A percentile compares a stretch with the other conserved stretches of the same genome.
These are phyloP conservation scores for Yamadazyma phyllophila DNA, from an alignment of 805 yeast species.

Conservation along the genomic window DNA sequence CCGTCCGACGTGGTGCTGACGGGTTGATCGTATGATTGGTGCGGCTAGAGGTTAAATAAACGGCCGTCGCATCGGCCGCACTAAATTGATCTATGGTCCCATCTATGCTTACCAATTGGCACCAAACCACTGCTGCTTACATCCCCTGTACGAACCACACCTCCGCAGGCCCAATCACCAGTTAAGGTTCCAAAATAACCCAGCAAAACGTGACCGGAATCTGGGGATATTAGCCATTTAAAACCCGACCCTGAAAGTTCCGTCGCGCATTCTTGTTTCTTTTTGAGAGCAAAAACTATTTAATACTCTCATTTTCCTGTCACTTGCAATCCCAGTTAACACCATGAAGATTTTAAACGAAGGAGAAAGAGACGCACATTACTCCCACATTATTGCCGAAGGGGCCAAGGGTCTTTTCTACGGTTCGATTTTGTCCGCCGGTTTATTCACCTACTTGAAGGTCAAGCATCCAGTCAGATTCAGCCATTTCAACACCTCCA, in stretches of 20 bases:
- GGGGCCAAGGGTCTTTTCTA: constrained; percentile 39
- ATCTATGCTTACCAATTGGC: not conserved
- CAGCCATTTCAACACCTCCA: constrained; percentile 33
- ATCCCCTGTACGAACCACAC: too few relatives aligned
- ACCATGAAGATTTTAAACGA: constrained; percentile 36
- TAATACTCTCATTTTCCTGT: too few relatives aligned
- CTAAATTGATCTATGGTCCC: not conserved
- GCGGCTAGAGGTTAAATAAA: not conserved
- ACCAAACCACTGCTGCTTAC: too few relatives aligned
- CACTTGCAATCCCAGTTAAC: too few relatives aligned
- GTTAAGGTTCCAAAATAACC: too few relatives aligned
- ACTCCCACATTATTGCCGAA: constrained; percentile 31
- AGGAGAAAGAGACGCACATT: constrained; percentile 42
- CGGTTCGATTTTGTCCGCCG: constrained; percentile 31
- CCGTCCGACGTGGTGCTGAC: too few relatives aligned
- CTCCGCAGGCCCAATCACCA: too few relatives aligned
- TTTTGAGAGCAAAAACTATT: too few relatives aligned
- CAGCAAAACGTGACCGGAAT: too few relatives aligned
- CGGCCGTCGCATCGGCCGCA: not conserved
- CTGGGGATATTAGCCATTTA: constrained; percentile 1
- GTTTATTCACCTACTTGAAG: constrained; percentile 32
- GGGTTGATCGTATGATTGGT: too few relatives aligned
- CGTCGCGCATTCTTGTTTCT: constrained; percentile 4
- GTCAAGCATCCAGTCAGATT: constrained; percentile 33
- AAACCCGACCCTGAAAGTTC: constrained; percentile 1